phyloP scores from a whole-genome alignment of 2,329 filamentous ascomycete genomes.

The Cladosporium austrohemisphaericum region DNA sequence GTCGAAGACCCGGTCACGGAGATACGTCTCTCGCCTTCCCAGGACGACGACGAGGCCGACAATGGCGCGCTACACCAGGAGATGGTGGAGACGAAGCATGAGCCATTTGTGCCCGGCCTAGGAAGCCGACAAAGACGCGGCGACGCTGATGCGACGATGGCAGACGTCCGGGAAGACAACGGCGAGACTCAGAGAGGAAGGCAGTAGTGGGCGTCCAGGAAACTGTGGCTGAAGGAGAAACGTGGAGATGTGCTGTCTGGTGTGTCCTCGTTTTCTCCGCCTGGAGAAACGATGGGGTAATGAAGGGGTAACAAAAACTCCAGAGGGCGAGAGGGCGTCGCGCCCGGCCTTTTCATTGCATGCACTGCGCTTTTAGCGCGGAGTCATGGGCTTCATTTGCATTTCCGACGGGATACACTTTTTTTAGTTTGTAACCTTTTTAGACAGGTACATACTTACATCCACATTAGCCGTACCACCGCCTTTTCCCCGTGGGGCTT shows the following conservation, averaged over 20 bases:
- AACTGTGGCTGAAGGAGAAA: too few relatives aligned
- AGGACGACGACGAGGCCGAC: constrained; percentile 5
- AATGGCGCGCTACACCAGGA: constrained; percentile 18
- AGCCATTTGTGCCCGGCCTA: constrained; percentile 8
- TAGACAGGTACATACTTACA: too few relatives aligned
- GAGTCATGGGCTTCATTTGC: constrained; percentile 2
- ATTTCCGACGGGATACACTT: too few relatives aligned
- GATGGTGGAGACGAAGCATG: constrained; percentile 25
- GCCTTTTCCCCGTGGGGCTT: background rate
- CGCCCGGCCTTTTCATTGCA: too few relatives aligned
- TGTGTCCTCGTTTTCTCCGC: background rate
- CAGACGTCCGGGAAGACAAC: background rate
- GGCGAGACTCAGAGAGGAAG: background rate
- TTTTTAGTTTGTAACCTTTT: too few relatives aligned
- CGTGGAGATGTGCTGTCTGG: background rate
- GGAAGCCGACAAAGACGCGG: background rate
- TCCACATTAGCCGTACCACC: too few relatives aligned
- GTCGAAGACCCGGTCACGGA: constrained; percentile 9
- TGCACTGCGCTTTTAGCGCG: background rate
- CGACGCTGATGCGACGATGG: constrained; percentile 2
- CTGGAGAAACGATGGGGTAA: constrained; percentile 9
- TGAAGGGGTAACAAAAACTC: constrained; percentile 10
- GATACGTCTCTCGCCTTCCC: constrained; percentile 12
- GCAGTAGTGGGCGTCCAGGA: background rate
- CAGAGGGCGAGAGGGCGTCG: background rate